These are phyloP conservation scores for Microdochium trichocladiopsis DNA, from an alignment of 2,329 filamentous ascomycete species.

Conservation along the genomic window DNA sequence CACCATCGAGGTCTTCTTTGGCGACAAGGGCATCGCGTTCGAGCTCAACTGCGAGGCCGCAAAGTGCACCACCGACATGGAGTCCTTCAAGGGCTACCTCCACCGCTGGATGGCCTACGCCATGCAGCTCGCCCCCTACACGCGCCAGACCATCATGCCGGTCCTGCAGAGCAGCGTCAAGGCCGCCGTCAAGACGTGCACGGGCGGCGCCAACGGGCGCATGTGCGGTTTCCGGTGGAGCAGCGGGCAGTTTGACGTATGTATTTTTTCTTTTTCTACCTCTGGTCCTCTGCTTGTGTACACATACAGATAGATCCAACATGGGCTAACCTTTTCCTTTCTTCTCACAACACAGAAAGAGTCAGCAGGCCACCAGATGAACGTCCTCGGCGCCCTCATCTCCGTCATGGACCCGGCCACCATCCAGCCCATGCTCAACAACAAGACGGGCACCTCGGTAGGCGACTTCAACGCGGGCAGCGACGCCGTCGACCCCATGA, in stretches of 20 bases:
- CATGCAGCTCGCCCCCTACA: constrained; percentile 28
- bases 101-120: constrained; percentile 39
- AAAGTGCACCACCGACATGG: constrained; percentile 46
- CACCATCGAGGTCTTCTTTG: constrained; percentile 42
- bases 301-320: not conserved
- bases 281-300: not conserved
- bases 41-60: constrained; percentile 46
- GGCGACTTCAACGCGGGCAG: constrained; percentile 16
- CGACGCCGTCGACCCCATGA: not conserved
- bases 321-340: not conserved
- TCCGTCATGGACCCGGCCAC: constrained; percentile 27
- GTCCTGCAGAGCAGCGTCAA: constrained; percentile 26
- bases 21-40: constrained; percentile 38
- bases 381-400: constrained; percentile 37
- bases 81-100: constrained; percentile 51
- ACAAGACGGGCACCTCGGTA: constrained; percentile 30
- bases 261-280: constrained; percentile 2
- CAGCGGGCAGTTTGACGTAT: constrained; percentile 34
- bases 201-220: constrained; percentile 24
- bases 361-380: constrained; percentile 46
- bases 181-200: constrained; percentile 28
- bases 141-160: constrained; percentile 23
- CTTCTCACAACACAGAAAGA: constrained; percentile 21
- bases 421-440: constrained; percentile 22
- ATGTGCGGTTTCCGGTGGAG: constrained; percentile 45